Evolutionary conservation across 257 asterid genomes (phyloP).

Genomic region (Linaria vulgaris): DNA sequence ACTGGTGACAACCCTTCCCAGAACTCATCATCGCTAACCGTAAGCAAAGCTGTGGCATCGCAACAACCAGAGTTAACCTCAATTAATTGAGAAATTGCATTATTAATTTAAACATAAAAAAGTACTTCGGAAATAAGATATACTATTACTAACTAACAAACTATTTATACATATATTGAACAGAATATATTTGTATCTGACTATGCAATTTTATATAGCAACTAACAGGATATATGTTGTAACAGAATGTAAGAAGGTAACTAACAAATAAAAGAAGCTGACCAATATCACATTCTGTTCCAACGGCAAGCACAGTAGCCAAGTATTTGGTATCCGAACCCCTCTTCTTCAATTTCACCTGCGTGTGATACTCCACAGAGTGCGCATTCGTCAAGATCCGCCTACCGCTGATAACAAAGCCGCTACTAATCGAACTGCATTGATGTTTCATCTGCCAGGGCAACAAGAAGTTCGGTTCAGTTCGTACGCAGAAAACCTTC

Average conservation of each 20-base stretch:
- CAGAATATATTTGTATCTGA: no score
- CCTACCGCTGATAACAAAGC: conserved; percentile 83
- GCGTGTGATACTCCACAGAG: conserved; percentile 91
- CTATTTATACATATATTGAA: no score
- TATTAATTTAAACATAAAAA: conserved; percentile 4
- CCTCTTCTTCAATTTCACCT: conserved; percentile 95
- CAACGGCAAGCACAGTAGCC: conserved; percentile 90
- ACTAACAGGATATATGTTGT: background rate
- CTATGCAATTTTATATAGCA: no score
- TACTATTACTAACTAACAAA: no score
- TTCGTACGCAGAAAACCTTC: conserved; percentile 85
- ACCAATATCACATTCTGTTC: conserved; percentile 96
- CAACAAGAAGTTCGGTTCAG: conserved; percentile 87
- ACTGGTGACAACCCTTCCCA: conserved; percentile 94
- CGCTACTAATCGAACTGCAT: conserved; percentile 89
- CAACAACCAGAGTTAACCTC: conserved; percentile 32
- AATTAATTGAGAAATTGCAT: background rate
- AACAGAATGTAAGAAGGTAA: background rate
- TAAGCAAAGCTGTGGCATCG: conserved; percentile 74
- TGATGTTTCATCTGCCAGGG: conserved; percentile 98
- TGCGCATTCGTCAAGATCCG: conserved; percentile 96
- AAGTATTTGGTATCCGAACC: conserved; percentile 87
- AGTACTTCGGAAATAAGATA: no score
- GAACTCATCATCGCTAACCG: conserved; percentile 87
- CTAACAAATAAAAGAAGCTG: no score